Evolutionary conservation across 805 yeast genomes (phyloP).

Genomic region (Phaffomyces thermotolerans): DNA sequence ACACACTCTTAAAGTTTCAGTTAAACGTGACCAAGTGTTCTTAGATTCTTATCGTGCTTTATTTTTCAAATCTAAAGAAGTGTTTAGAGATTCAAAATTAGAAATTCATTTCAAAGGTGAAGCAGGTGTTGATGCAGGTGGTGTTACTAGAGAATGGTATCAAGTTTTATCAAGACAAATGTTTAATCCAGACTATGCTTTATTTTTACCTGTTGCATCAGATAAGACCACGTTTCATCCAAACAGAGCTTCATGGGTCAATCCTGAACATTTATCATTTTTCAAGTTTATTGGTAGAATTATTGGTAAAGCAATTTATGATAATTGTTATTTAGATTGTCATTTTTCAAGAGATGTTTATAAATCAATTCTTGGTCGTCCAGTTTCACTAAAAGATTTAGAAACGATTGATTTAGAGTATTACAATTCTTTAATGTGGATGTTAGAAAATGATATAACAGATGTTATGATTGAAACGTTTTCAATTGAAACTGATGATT

Average conservation of each 20-base stretch:
- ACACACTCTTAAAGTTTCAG: conserved; percentile 51
- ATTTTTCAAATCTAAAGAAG: conserved; percentile 70
- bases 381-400: conserved; percentile 86
- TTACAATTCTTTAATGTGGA: conserved; percentile 89
- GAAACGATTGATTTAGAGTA: conserved; percentile 90
- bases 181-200: conserved; percentile 92
- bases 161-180: conserved; percentile 90
- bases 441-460: conserved; percentile 93
- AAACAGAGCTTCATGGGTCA: conserved; percentile 82
- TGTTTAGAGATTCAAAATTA: conserved; percentile 62
- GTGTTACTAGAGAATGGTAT: conserved; percentile 95
- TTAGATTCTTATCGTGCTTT: conserved; percentile 81
- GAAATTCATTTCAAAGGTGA: conserved; percentile 87
- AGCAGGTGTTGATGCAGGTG: conserved; percentile 97
- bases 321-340: conserved; percentile 80
- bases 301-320: conserved; percentile 90
- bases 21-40: conserved; percentile 86
- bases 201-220: conserved; percentile 84
- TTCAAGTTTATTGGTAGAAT: conserved; percentile 92
- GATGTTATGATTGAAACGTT: conserved; percentile 93
- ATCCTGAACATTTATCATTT: conserved; percentile 87
- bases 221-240: conserved; percentile 95
- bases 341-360: conserved; percentile 95
- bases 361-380: conserved; percentile 71
- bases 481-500: conserved; percentile 88